These are phyloP conservation scores for Suillus plorans DNA, from an alignment of 768 basidiomycete species.

Conservation along the genomic window DNA sequence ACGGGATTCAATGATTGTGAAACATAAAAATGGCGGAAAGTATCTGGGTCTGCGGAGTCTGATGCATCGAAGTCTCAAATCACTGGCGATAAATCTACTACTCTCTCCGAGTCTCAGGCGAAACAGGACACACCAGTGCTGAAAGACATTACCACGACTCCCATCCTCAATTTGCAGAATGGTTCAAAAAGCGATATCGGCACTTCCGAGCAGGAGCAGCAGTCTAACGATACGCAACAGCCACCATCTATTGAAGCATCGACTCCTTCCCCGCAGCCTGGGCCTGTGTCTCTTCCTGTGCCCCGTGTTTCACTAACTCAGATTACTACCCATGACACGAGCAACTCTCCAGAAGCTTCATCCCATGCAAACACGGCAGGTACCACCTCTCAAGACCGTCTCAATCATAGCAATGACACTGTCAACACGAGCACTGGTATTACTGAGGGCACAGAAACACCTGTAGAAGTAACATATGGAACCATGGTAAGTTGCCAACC, in stretches of 20 bases:
- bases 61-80: background rate
- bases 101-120: background rate
- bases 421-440: no score
- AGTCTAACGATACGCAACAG: background rate
- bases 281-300: background rate
- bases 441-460: background rate
- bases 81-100: background rate
- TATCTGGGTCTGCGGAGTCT: background rate
- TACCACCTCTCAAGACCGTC: background rate
- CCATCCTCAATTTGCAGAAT: no score
- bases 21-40: background rate
- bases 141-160: background rate
- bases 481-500: background rate
- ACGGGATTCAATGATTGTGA: background rate
- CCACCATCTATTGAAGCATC: background rate
- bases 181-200: no score
- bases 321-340: background rate
- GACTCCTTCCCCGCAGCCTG: background rate
- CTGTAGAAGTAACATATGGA: background rate
- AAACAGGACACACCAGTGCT: background rate
- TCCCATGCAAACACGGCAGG: background rate
- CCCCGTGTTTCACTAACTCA: background rate
- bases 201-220: background rate
- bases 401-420: no score
- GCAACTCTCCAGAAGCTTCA: background rate